Evolutionary conservation across 2,329 filamentous ascomycete genomes (phyloP), one percentile per base, ranked within the genome.

Genomic region (Fusarium sp.): DNA sequence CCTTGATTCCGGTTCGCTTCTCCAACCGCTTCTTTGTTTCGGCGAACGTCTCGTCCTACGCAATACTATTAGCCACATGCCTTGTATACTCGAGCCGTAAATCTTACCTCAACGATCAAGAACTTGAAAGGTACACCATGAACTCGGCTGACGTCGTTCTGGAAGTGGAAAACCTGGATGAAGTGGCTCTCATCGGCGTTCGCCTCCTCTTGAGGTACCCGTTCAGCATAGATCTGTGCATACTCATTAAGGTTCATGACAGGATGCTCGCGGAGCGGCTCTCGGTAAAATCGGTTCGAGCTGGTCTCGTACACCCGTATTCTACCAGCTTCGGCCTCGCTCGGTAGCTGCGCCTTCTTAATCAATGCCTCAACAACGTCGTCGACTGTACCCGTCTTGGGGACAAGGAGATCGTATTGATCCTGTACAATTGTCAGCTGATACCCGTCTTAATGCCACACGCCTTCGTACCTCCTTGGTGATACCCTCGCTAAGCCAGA

Each of bases 21-120:
- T 97, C 95, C 5, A 99, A 87, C n/a, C 97, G 92, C 84, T 97
- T 95, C 86, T 96, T 98, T 50, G 95, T 98, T 37, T 98, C 94
- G 68, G 91, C 92, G 84, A 99, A 98, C 43, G 88, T 87, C 82
- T 99, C 97, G 64, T 92, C 94, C 91, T 96, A 61, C 7, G 5
- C 4, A 18, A 22, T n/a, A 61, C 77, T 62, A 78, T 63, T 16
- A 4, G 33, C 22, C 29, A 7, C 14, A 11, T 27, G 16, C 13
- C 14, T 4, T 27, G 14, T 18, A 22, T 24, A 11, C 8, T 22
- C 9, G n/a, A 50, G 1, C 10, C 3, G 18, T 29, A 20, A 18
- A 14, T 84, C 89, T 82, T 86, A 95, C 94, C 82, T 94, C 92
- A 76, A 95, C 92, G 45, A 98, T 83, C 64, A 97, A 86, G 82